Evolutionary conservation across 2,329 filamentous ascomycete genomes (phyloP).

Genomic region (Fusarium neocosmosporiellum): DNA sequence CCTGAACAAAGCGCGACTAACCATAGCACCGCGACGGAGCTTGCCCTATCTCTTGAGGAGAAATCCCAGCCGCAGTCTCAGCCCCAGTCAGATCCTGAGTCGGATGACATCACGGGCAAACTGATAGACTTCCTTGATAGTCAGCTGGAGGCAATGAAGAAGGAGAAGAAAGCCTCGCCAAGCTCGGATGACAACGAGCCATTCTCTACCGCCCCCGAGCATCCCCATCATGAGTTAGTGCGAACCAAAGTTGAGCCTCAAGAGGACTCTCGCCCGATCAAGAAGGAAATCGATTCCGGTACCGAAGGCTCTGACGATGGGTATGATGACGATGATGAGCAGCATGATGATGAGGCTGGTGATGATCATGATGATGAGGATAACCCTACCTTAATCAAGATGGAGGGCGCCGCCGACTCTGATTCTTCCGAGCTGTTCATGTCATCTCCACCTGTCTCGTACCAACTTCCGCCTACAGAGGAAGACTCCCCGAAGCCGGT

Average conservation of each 20-base stretch:
- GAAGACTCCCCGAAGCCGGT: background rate
- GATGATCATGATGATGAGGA: background rate
- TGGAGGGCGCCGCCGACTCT: background rate
- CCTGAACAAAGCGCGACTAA: background rate
- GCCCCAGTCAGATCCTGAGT: background rate
- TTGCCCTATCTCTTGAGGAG: background rate
- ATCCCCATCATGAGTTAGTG: background rate
- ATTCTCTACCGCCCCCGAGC: constrained; percentile 14
- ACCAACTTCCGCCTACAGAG: background rate
- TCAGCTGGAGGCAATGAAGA: background rate
- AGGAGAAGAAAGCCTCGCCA: background rate
- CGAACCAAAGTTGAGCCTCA: constrained; percentile 15
- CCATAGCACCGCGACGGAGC: background rate
- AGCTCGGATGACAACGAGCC: background rate
- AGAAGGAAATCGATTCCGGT: constrained; percentile 1
- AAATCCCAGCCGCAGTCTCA: background rate
- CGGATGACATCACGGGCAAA: background rate
- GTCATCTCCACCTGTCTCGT: constrained; percentile 21
- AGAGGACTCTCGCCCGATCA: background rate
- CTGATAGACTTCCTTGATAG: background rate
- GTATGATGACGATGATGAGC: background rate
- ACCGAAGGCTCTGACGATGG: background rate
- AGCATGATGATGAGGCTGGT: background rate
- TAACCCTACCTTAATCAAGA: background rate
- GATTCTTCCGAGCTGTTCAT: background rate